phyloP scores from a whole-genome alignment of 2,329 filamentous ascomycete genomes.

The Xylariaceae sp. region DNA sequence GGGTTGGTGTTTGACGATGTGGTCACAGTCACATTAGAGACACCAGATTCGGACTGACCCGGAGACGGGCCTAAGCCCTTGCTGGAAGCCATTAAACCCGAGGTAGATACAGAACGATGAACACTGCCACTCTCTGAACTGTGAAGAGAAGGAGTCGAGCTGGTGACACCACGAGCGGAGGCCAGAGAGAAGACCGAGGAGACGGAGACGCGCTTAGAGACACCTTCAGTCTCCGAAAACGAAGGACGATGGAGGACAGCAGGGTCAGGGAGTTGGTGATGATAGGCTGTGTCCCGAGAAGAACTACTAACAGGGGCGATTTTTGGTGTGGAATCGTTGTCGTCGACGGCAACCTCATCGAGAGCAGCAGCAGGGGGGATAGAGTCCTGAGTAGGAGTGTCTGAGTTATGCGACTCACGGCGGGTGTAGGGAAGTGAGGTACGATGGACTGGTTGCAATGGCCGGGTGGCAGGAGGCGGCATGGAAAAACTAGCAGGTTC shows the following conservation, averaged over 20 bases:
- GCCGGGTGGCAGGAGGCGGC: constrained; percentile 47
- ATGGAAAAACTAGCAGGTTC: constrained; percentile 61
- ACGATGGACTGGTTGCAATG: constrained; percentile 34
- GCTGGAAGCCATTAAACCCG: constrained; percentile 42
- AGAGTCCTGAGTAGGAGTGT: constrained; percentile 37
- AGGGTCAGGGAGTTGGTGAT: constrained; percentile 43
- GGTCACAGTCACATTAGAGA: constrained; percentile 50
- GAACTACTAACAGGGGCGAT: constrained; percentile 31
- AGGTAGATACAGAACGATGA: constrained; percentile 39
- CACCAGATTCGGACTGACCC: constrained; percentile 45
- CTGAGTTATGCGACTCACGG: constrained; percentile 37
- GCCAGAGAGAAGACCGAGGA: constrained; percentile 69
- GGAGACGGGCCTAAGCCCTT: constrained; percentile 35
- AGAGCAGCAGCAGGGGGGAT: constrained; percentile 12
- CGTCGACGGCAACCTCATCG: constrained; percentile 33
- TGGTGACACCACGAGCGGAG: constrained; percentile 51
- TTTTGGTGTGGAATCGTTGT: constrained; percentile 45
- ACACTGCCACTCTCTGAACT: constrained; percentile 44
- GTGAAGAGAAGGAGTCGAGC: constrained; percentile 48
- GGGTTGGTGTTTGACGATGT: constrained; percentile 43
- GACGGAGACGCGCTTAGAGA: constrained; percentile 62
- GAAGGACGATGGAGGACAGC: constrained; percentile 43
- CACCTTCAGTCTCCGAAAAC: constrained; percentile 40
- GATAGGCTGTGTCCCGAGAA: constrained; percentile 19
- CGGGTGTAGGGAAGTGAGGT: constrained; percentile 37